Evolutionary conservation across 1,284 basidiomycete genomes (phyloP), one percentile per base, ranked within the genome.

Genomic region (Paramarasmius palmivorus): DNA sequence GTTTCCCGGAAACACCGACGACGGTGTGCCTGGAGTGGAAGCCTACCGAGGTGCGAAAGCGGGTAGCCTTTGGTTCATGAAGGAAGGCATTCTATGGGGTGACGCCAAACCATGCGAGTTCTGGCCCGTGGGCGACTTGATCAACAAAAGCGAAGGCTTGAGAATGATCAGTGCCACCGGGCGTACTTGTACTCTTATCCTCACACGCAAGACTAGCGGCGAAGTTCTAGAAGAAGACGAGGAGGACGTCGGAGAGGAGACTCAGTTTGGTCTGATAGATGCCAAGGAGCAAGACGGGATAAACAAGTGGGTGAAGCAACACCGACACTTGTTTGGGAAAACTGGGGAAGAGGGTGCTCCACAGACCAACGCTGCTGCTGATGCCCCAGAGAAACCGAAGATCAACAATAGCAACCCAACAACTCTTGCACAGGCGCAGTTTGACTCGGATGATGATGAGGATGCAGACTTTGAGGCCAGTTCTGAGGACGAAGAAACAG

Each of bases 81-180:
- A 74, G 29, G 69, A 74, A 26, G 89, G 88, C 12, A 75, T 91
- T 7, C 73, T 91, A 6, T 88, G 85, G 81, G 86, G 88, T 39
- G 84, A 85, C 62, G 78, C 78, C 60, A 85, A 85, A 59, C 87
- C 88, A 2, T 87, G 84, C 63, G 84, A 87, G 62, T 90, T 88
- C 64, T 90, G 87, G 82, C 69, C 83, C 4, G 68, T 88, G n/a
- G 72, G 76, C 42, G 81, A 86, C 59, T 65, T 90, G 8, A 65
- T 79, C 2, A 65, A 66, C 37, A 75, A 70, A 52, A 63, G 65
- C 19, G 79, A 82, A 23, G 85, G 82, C n/a, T 69, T 91, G 50
- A 71, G 81, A 50, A 68, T 87, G 23, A 70, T 86, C 46, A 84
- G 79, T 40, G 85, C 84, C 10, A 83, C 81, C 5, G 88, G 88